phyloP scores from a whole-genome alignment of 768 basidiomycete genomes.

The Psilocybe cubensis region DNA sequence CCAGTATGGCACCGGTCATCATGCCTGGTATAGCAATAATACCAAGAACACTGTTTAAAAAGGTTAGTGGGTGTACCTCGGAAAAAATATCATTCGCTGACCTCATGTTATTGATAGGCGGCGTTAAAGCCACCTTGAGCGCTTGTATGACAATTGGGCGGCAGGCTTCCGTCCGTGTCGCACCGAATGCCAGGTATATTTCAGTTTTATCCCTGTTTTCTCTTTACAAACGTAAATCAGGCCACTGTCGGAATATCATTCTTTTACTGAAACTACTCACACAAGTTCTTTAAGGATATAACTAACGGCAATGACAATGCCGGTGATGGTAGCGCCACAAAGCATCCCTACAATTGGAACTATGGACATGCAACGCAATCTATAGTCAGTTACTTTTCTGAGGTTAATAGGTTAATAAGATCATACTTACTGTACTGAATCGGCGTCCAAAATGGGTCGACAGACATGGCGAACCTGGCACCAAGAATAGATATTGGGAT shows the following conservation, averaged over 20 bases:
- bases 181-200: constrained; percentile 85
- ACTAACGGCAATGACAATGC: constrained; percentile 70
- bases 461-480: constrained; percentile 72
- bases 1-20: constrained; percentile 93
- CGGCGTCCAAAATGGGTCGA: constrained; percentile 83
- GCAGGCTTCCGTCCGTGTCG: constrained; percentile 82
- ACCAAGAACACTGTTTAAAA: constrained; percentile 61
- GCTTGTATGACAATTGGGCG: constrained; percentile 79
- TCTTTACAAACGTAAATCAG: constrained; percentile 44
- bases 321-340: constrained; percentile 77
- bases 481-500: constrained; percentile 83
- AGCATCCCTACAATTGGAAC: constrained; percentile 89
- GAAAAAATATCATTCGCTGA: constrained; percentile 23
- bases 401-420: neutral
- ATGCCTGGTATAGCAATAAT: constrained; percentile 85
- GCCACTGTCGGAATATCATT: neutral
- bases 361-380: too few species aligned
- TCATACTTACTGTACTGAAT: constrained; percentile 80
- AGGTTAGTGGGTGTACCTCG: too few species aligned
- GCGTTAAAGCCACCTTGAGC: constrained; percentile 78
- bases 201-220: constrained; percentile 89
- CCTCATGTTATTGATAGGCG: constrained; percentile 89
- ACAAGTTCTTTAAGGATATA: constrained; percentile 77
- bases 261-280: constrained; percentile 32
- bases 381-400: neutral